A percentile compares a stretch with the other conserved stretches of the same genome.
phyloP scores from a whole-genome alignment of 495 filamentous ascomycete genomes.

The Neurospora tetrasperma region DNA sequence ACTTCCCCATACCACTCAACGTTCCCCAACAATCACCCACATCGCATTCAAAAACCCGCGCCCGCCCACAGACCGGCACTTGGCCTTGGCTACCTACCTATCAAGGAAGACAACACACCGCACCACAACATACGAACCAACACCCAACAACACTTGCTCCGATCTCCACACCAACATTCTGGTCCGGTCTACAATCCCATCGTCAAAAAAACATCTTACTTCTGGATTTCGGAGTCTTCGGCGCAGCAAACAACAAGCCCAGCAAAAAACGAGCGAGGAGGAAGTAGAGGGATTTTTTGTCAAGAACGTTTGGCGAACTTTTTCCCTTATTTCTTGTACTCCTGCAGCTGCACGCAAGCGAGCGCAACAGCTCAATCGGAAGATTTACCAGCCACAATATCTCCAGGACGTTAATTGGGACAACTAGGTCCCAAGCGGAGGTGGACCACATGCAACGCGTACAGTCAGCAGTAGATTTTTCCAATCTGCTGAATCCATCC shows the following conservation, averaged over 20 bases:
- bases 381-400: not conserved
- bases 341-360: slow-evolving; percentile 16
- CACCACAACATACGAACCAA: slow-evolving; percentile 1
- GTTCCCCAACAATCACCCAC: slow-evolving; percentile 16
- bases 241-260: not conserved
- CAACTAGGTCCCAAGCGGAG: slow-evolving; percentile 7
- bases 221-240: not conserved
- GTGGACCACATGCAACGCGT: slow-evolving; percentile 62
- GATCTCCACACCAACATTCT: slow-evolving; percentile 3
- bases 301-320: not conserved
- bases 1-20: slow-evolving; percentile 23
- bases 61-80: slow-evolving; percentile 12
- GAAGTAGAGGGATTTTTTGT: not conserved
- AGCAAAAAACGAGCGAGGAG: not conserved
- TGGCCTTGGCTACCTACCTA: not conserved
- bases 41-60: slow-evolving; percentile 2
- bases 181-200: not conserved
- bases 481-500: slow-evolving; percentile 65
- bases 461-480: slow-evolving; percentile 64
- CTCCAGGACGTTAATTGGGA: slow-evolving; percentile 3
- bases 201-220: not conserved
- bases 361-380: slow-evolving; percentile 15
- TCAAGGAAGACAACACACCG: not conserved
- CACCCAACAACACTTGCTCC: not conserved
- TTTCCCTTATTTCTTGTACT: not conserved